Evolutionary conservation across 2,329 filamentous ascomycete species (phyloP), one percentile per base, ranked within the genome.

Genomic region (Beauveria sp.): DNA sequence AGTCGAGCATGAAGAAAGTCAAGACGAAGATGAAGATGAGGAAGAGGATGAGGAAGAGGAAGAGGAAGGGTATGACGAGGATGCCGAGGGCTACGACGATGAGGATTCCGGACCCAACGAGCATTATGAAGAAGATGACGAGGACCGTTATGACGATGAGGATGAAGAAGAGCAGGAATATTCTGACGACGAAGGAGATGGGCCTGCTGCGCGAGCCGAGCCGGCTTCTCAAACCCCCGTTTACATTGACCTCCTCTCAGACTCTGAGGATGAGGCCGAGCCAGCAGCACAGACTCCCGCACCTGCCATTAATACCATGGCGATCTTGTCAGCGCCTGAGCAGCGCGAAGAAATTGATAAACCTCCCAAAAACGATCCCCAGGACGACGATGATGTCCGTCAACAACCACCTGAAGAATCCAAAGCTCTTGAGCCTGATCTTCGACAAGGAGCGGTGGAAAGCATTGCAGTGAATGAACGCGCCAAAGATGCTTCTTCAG

Each of bases 211-310:
- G 26, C 50, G 24, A 12, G 56, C 65, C 28, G 22, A 62, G 12
- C 60, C 62, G 2, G 56, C 64, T 10, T 69, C 66, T 6, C 31
- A 43, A 55, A 63, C 66, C 18, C 72, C 73, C 0, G 69, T 76
- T 16, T 69, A 75, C 16, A 77, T 77, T 59, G 72, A 73, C 57
- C 63, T 77, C 10, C 65, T 76, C 5, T 75, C 74, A 1, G 72
- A 76, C 48, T 73, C 70, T 5, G 73, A 63, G 10, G 62, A 53
- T 43, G 62, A 75, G 20, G 70, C 72, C 53, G 68, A 74, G 3
- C 56, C 62, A 16, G 52, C 31, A n/a, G 24, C 50, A 6, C 26
- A 34, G 14, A 9, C 43, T 22, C 40, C 53, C 20, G 24, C 43
- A 28, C 40, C 45, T 45, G 40, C 31, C 22, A 14, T 28, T 20